Evolutionary conservation across 495 filamentous ascomycete species (phyloP).

Genomic region (Xylaria sp.): DNA sequence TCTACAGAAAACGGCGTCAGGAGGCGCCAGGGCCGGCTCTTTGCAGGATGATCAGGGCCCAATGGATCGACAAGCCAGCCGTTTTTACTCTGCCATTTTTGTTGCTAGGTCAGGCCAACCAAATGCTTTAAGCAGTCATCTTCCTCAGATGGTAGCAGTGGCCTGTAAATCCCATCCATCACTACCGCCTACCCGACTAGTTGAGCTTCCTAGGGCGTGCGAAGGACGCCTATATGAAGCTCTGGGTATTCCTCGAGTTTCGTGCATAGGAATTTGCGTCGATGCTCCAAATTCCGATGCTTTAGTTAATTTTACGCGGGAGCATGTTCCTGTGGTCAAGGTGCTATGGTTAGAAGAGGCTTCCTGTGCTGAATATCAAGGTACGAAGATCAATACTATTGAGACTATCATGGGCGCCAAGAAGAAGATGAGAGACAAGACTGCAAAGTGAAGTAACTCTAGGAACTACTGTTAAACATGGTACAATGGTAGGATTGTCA

Average conservation of each 20-base stretch:
- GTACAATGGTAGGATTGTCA: not conserved
- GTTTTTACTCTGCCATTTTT: constrained; percentile 58
- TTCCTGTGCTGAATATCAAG: constrained; percentile 29
- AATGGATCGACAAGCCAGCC: constrained; percentile 24
- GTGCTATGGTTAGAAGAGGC: constrained; percentile 36
- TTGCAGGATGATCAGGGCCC: constrained; percentile 6
- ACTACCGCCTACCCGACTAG: constrained; percentile 54
- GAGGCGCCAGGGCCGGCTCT: constrained; percentile 1
- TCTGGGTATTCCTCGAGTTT: constrained; percentile 64
- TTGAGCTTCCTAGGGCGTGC: constrained; percentile 60
- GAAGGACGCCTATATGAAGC: constrained; percentile 58
- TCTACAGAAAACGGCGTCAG: constrained; percentile 53
- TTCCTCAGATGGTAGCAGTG: constrained; percentile 63
- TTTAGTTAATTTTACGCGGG: constrained; percentile 58
- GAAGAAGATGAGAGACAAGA: constrained; percentile 33
- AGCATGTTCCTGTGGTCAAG: constrained; percentile 51
- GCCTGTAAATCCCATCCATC: constrained; percentile 53
- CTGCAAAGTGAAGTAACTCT: not conserved
- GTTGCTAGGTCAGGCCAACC: constrained; percentile 58
- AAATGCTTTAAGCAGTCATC: constrained; percentile 60
- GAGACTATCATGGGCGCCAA: constrained; percentile 49
- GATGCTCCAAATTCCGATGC: constrained; percentile 55
- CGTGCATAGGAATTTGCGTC: constrained; percentile 61
- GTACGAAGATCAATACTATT: constrained; percentile 42
- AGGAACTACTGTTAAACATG: not conserved